Conservation (phyloP, 495 filamentous ascomycete species). For the Tetracladium setigerum region DNA sequence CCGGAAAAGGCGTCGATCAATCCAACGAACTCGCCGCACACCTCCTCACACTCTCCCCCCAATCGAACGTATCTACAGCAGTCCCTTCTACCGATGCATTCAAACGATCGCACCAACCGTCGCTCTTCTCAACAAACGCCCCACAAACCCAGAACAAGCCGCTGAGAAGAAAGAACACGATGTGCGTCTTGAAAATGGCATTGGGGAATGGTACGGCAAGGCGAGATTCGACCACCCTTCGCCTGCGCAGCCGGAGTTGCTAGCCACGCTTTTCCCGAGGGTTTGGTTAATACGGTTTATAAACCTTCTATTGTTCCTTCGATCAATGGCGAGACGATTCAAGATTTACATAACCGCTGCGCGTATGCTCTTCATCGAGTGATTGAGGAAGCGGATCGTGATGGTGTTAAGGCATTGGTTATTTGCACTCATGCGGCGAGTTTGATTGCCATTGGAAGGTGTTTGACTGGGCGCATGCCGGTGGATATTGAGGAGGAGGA, state of each 20-base stretch:
- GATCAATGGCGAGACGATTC: constrained; percentile 66
- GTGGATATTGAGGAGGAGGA: constrained; percentile 61
- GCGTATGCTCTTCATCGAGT: constrained; percentile 62
- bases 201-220: constrained; percentile 87
- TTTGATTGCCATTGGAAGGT: constrained; percentile 76
- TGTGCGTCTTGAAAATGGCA: constrained; percentile 64
- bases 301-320: constrained; percentile 55
- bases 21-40: constrained; percentile 67
- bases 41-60: constrained; percentile 54
- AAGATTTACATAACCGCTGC: constrained; percentile 70
- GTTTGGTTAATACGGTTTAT: constrained; percentile 44
- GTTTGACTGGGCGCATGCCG: constrained; percentile 70
- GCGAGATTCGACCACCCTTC: constrained; percentile 77
- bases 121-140: constrained; percentile 39
- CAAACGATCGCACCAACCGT: constrained; percentile 75
- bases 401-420: constrained; percentile 56
- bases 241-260: constrained; percentile 50
- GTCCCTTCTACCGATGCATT: constrained; percentile 86
- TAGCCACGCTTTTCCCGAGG: constrained; percentile 58
- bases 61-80: constrained; percentile 71
- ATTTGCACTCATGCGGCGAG: constrained; percentile 89
- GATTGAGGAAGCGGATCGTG: constrained; percentile 61
- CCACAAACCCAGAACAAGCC: constrained; percentile 5
- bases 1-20: constrained; percentile 78
- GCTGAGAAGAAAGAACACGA: constrained; percentile 7